Percentiles rank a stretch among this genome's conserved stretches.
phyloP scores from a whole-genome alignment of 257 asterid genomes.

The Solanum clarkiae region DNA sequence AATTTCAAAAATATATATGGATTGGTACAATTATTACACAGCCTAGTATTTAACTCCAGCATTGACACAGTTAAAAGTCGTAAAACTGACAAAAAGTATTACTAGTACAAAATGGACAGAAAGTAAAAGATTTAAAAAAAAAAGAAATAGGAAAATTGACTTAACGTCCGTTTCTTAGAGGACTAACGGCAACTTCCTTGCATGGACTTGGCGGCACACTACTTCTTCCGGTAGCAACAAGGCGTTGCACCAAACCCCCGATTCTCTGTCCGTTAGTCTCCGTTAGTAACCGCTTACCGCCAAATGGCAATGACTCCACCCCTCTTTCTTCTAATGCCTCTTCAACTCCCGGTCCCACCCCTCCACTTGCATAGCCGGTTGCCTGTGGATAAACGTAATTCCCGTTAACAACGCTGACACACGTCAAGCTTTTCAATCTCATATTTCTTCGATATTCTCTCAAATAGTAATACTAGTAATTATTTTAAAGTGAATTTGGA shows the following conservation, averaged over 20 bases:
- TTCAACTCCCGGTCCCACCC: conserved; percentile 13
- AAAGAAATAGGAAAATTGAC: not conserved
- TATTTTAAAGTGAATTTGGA: not conserved
- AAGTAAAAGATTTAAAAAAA: not conserved
- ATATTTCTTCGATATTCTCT: not conserved
- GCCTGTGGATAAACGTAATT: conserved; percentile 20
- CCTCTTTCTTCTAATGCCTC: conserved; percentile 58
- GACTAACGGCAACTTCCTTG: conserved; percentile 78
- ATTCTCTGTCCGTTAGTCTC: conserved; percentile 79
- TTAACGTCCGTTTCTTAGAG: conserved; percentile 80
- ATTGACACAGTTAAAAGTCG: not conserved
- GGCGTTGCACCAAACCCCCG: conserved; percentile 64
- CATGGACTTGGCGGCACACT: conserved; percentile 95
- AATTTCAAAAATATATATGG: not conserved
- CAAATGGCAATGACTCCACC: conserved; percentile 70
- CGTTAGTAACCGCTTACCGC: conserved; percentile 81
- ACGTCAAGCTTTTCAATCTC: not conserved
- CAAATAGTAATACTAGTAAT: not conserved
- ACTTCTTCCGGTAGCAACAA: conserved; percentile 59
- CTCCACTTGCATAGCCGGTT: conserved; percentile 31
- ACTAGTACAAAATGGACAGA: not conserved
- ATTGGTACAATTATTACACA: not conserved
- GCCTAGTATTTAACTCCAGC: not conserved
- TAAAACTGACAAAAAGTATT: not conserved
- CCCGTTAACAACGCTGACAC: not conserved